Percentiles rank a stretch among this genome's conserved stretches.
These are phyloP conservation scores for Sextonia rubra DNA, from an alignment of 164 flowering plant genomes.

Conservation along the genomic window DNA sequence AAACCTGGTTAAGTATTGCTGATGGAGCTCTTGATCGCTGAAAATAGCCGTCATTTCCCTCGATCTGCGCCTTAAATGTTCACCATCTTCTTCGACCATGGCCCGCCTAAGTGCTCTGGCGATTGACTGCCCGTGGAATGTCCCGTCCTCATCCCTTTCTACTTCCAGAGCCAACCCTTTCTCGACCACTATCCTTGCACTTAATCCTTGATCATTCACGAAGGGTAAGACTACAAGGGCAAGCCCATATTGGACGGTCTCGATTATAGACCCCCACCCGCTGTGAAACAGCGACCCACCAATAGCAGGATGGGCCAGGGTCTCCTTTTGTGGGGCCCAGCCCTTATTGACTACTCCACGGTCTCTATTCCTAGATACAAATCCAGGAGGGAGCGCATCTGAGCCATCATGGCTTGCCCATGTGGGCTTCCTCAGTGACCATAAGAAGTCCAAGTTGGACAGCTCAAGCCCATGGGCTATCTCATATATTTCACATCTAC, in stretches of 20 bases:
- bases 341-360: slow-evolving; percentile 34
- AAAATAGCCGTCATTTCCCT: slow-evolving; percentile 10
- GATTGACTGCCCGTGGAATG: slow-evolving; percentile 18
- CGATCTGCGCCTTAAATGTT: slow-evolving; percentile 7
- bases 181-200: slow-evolving; percentile 23
- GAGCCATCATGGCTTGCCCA: slow-evolving; percentile 5
- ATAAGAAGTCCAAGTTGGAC: slow-evolving; percentile 46
- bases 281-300: slow-evolving; percentile 63
- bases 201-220: slow-evolving; percentile 21
- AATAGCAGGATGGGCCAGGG: slow-evolving; percentile 39
- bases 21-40: slow-evolving; percentile 12
- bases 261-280: slow-evolving; percentile 57
- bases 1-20: background rate
- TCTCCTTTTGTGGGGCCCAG: slow-evolving; percentile 58
- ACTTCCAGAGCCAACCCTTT: slow-evolving; percentile 27
- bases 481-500: slow-evolving; percentile 25
- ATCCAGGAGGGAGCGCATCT: slow-evolving; percentile 32
- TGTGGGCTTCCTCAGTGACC: slow-evolving; percentile 31
- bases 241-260: slow-evolving; percentile 26
- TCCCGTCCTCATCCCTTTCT: slow-evolving; percentile 23
- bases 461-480: slow-evolving; percentile 55
- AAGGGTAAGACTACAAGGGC: slow-evolving; percentile 21
- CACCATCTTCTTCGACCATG: slow-evolving; percentile 22
- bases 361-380: slow-evolving; percentile 19
- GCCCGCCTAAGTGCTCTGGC: slow-evolving; percentile 16